Evolutionary conservation across 2,329 filamentous ascomycete species (phyloP).

Genomic region (Sphaerostilbella broomeana): DNA sequence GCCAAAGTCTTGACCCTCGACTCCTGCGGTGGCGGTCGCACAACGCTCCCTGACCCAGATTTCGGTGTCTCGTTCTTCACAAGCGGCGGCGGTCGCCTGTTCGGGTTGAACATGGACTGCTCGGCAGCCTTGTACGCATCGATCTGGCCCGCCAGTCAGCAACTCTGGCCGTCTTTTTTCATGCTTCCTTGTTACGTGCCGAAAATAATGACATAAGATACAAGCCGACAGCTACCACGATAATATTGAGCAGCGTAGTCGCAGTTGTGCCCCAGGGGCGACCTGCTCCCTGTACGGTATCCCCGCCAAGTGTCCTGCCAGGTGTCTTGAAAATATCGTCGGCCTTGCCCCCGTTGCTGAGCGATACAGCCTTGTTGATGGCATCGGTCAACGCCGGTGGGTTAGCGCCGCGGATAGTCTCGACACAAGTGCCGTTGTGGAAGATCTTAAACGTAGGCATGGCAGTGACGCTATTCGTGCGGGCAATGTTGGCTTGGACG

Average conservation of each 20-base stretch:
- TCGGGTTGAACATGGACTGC: slow-evolving; percentile 51
- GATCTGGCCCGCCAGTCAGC: slow-evolving; percentile 36
- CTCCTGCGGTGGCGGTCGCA: slow-evolving; percentile 25
- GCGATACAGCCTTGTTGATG: slow-evolving; percentile 62
- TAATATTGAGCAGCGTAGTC: slow-evolving; percentile 38
- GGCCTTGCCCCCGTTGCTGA: slow-evolving; percentile 36
- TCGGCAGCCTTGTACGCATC: slow-evolving; percentile 57
- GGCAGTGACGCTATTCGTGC: slow-evolving; percentile 71
- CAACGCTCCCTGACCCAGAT: slow-evolving; percentile 18
- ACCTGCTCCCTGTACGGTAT: slow-evolving; percentile 16
- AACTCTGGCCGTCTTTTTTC: slow-evolving; percentile 7
- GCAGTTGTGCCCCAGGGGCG: slow-evolving; percentile 33
- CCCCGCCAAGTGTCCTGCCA: slow-evolving; percentile 52
- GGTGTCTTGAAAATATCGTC: slow-evolving; percentile 46
- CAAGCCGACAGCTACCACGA: slow-evolving; percentile 44
- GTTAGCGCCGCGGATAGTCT: slow-evolving; percentile 78
- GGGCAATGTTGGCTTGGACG: slow-evolving; percentile 67
- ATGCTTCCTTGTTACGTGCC: slow-evolving; percentile 33
- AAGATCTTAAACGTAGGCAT: slow-evolving; percentile 96
- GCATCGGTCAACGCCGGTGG: slow-evolving; percentile 66
- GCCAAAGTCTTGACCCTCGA: slow-evolving; percentile 46
- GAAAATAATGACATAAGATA: slow-evolving; percentile 58
- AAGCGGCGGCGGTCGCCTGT: slow-evolving; percentile 28
- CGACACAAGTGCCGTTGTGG: slow-evolving; percentile 64
- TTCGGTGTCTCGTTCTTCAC: slow-evolving; percentile 5